A percentile compares a stretch with the other conserved stretches of the same genome.
Evolutionary conservation across 257 asterid species (phyloP).

Genomic region (Ehretia macrophylla): DNA sequence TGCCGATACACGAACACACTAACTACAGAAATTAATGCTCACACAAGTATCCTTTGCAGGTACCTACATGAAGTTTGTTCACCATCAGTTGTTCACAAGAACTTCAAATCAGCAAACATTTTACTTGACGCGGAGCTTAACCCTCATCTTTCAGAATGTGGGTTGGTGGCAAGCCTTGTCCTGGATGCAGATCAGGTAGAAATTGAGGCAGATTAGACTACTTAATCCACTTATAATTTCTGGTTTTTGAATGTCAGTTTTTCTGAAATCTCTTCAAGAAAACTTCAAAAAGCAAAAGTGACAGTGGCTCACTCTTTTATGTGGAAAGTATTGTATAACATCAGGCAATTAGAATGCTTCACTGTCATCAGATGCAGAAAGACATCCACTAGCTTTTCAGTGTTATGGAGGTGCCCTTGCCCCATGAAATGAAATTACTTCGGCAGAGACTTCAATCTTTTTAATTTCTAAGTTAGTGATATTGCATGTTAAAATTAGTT

Average conservation of each 20-base stretch:
- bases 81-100: constrained; percentile 82
- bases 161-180: constrained; percentile 74
- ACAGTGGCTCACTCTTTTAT: too few species aligned
- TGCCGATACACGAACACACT: too few species aligned
- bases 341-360: too few species aligned
- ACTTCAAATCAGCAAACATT: constrained; percentile 82
- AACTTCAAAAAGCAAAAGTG: background rate
- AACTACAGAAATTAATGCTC: too few species aligned
- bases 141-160: constrained; percentile 91
- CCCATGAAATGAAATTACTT: background rate
- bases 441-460: background rate
- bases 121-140: constrained; percentile 82
- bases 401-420: too few species aligned
- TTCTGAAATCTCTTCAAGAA: background rate
- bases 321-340: too few species aligned
- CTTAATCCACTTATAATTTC: background rate
- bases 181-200: constrained; percentile 75
- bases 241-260: background rate
- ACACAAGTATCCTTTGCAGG: constrained; percentile 40
- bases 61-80: constrained; percentile 94
- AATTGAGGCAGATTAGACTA: background rate
- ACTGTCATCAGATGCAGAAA: too few species aligned
- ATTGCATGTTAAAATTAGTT: background rate
- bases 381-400: too few species aligned
- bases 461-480: too few species aligned